These are phyloP conservation scores for Lojkania enalia DNA, from an alignment of 2,329 filamentous ascomycete genomes.

Conservation along the genomic window DNA sequence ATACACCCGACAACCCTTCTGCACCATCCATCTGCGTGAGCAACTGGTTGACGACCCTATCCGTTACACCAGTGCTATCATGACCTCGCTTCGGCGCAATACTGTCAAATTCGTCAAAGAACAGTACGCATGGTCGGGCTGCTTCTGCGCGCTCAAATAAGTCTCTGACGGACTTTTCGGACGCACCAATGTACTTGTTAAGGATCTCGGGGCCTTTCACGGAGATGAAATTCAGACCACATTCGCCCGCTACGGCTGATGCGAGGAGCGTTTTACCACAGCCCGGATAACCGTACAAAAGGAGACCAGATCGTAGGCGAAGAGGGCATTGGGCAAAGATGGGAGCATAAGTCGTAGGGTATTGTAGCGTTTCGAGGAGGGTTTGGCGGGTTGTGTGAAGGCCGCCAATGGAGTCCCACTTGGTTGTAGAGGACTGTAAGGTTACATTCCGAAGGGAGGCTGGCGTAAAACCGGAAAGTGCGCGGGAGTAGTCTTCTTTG, in stretches of 20 bases:
- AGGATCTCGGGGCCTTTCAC: conserved; percentile 98
- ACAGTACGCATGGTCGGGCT: conserved; percentile 89
- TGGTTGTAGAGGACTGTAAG: conserved; percentile 88
- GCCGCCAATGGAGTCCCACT: conserved; percentile 89
- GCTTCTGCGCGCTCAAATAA: conserved; percentile 91
- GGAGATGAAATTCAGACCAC: conserved; percentile 95
- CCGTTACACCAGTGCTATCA: conserved; percentile 97
- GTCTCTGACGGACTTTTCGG: conserved; percentile 93
- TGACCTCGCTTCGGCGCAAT: conserved; percentile 97
- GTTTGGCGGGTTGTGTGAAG: conserved; percentile 83
- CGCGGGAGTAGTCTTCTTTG: conserved; percentile 77
- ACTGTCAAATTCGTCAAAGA: conserved; percentile 98
- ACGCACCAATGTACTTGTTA: conserved; percentile 98
- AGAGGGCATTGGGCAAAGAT: conserved; percentile 96
- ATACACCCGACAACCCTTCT: conserved; percentile 91
- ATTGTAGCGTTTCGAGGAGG: conserved; percentile 93
- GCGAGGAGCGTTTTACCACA: conserved; percentile 96
- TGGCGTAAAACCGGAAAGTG: conserved; percentile 89
- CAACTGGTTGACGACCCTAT: conserved; percentile 96
- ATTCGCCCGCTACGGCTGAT: conserved; percentile 96
- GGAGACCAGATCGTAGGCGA: conserved; percentile 86
- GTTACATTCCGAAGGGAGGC: conserved; percentile 94
- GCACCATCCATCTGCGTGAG: conserved; percentile 99
- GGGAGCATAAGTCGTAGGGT: conserved; percentile 95
- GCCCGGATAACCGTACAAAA: conserved; percentile 93